These are phyloP conservation scores for Vicia faba DNA, from an alignment of 306 rosid species.

Conservation along the genomic window DNA sequence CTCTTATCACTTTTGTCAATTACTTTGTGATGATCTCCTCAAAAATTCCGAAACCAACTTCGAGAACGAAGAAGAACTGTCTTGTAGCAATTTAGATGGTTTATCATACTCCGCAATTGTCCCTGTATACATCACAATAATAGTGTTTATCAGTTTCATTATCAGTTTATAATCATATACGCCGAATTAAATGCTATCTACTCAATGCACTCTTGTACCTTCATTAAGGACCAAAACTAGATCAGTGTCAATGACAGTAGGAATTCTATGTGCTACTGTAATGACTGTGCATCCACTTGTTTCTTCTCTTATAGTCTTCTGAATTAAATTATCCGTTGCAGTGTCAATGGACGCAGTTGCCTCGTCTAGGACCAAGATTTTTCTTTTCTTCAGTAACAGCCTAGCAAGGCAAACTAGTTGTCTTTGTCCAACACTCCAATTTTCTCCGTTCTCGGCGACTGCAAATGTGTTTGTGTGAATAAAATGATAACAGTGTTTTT, in stretches of 20 bases:
- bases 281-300: slow-evolving; percentile 79
- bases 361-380: slow-evolving; percentile 81
- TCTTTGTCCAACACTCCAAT: slow-evolving; percentile 97
- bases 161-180: too few relatives aligned
- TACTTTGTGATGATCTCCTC: slow-evolving; percentile 60
- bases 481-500: not conserved
- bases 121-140: slow-evolving; percentile 51
- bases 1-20: slow-evolving; percentile 14
- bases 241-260: slow-evolving; percentile 84
- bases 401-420: slow-evolving; percentile 94
- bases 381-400: slow-evolving; percentile 72
- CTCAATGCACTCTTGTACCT: slow-evolving; percentile 57
- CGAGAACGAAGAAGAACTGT: slow-evolving; percentile 69
- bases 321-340: slow-evolving; percentile 77
- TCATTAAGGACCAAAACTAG: slow-evolving; percentile 77
- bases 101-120: slow-evolving; percentile 67
- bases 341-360: slow-evolving; percentile 95
- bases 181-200: too few relatives aligned
- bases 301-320: slow-evolving; percentile 72
- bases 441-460: slow-evolving; percentile 94
- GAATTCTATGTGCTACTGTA: slow-evolving; percentile 86
- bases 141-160: slow-evolving; percentile 23
- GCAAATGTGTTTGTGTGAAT: slow-evolving; percentile 28
- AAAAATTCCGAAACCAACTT: slow-evolving; percentile 80
- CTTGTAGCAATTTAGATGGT: slow-evolving; percentile 62